A percentile compares a stretch with the other conserved stretches of the same genome.
Evolutionary conservation across 495 filamentous ascomycete genomes (phyloP).

Genomic region (Aspergillus coremiiformis): DNA sequence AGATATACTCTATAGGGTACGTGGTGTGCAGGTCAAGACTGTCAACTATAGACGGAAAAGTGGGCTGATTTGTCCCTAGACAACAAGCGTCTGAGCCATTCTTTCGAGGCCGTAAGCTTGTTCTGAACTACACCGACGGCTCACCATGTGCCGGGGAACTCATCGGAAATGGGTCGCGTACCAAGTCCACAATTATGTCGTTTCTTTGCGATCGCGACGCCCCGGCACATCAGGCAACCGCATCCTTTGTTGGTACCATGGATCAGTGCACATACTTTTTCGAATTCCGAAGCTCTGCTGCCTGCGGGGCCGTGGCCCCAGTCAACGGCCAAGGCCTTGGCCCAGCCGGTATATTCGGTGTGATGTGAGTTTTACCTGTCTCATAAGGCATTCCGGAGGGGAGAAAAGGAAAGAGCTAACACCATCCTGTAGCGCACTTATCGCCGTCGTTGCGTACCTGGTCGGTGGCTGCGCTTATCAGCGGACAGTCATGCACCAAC

Average conservation of each 20-base stretch:
- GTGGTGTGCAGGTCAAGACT: constrained; percentile 15
- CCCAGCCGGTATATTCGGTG: constrained; percentile 83
- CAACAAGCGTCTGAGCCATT: constrained; percentile 60
- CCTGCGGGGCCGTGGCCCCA: constrained; percentile 63
- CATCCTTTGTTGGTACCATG: constrained; percentile 76
- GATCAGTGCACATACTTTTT: constrained; percentile 97
- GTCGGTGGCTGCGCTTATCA: constrained; percentile 93
- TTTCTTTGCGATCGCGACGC: constrained; percentile 84
- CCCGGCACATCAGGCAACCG: constrained; percentile 49
- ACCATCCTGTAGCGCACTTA: constrained; percentile 41
- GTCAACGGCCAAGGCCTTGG: constrained; percentile 63
- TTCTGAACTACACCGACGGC: constrained; percentile 85
- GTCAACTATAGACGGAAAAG: not conserved
- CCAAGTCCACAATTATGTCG: constrained; percentile 84
- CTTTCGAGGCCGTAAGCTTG: constrained; percentile 81
- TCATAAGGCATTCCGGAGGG: not conserved
- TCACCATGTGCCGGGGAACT: constrained; percentile 58
- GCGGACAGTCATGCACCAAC: constrained; percentile 85
- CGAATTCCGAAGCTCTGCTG: constrained; percentile 79
- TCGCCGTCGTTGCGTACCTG: constrained; percentile 81
- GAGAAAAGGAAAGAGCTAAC: constrained; percentile 5
- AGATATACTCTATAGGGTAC: constrained; percentile 79
- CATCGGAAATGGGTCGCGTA: constrained; percentile 38
- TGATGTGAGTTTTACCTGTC: constrained; percentile 56
- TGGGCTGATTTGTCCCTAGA: constrained; percentile 28